Evolutionary conservation across 2,329 filamentous ascomycete genomes (phyloP), one percentile per base, ranked within the genome.

Genomic region (Beauveria bassiana): DNA sequence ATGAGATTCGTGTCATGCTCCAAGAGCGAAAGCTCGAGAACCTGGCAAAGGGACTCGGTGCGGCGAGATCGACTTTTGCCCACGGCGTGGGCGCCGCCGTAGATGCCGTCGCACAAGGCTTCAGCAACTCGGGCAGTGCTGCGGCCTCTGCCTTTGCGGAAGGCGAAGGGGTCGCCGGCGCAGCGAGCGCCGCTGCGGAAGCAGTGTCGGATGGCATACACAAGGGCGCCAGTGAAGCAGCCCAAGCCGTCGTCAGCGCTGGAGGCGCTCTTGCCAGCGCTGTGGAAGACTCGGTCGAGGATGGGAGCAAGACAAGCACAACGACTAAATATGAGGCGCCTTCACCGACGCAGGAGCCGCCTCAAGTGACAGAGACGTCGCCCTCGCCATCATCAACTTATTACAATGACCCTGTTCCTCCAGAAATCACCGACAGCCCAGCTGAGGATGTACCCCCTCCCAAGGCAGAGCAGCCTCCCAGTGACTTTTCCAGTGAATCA

Each of bases 391-490:
- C 54, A 42, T 16, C 61, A 34, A 42, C 31, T 51, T 10, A 45
- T 51, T 10, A 52, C 6, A 43, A 6, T 10, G 9, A 49, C 4
- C 51, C 51, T 18, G 22, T 50, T 10, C 43, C 40, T n/a, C 59
- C 59, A 2, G 28, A 56, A 26, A 24, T 28, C 12, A 45, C 59
- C 10, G n/a, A 34, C 9, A 45, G 55, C 24, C 52, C 59, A 18
- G 12, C 57, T 24, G 59, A 61, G 20, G 50, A 46, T 51, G 8
- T 61, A 5, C 59, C 59, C 1, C 59, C 59, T 10, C 59, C 59
- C 22, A 61, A 61, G 38, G 59, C 52, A 34, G 59, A 61, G 24
- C 34, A 60, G 20, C 57, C 57, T 7, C 24, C 38, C 4, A 24
- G 34, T 31, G 24, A 43, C 3, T 2, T 26, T 16, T 45, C 38